Percentiles rank a stretch among this genome's conserved stretches.
These are phyloP conservation scores for Scleromitrula shiraiana DNA, from an alignment of 2,329 filamentous ascomycete genomes.

Conservation along the genomic window DNA sequence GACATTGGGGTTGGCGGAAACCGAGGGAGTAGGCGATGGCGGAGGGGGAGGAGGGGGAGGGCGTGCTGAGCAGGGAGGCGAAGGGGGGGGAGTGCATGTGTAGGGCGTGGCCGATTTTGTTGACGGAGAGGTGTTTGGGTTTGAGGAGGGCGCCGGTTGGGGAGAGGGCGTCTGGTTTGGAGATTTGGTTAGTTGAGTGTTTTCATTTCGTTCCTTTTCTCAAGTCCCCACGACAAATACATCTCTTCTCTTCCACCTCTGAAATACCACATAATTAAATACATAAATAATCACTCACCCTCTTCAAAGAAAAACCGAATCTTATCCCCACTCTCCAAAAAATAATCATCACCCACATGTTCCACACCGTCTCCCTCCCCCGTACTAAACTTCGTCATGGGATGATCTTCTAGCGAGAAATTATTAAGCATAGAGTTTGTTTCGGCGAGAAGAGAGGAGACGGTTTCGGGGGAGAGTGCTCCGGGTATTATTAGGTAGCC, in stretches of 20 bases:
- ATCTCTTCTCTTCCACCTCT: too few species aligned
- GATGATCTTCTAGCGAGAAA: constrained; percentile 76
- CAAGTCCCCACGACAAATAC: background rate
- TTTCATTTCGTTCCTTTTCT: background rate
- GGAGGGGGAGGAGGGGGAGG: constrained; percentile 32
- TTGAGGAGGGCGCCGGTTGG: constrained; percentile 56
- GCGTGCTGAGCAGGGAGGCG: constrained; percentile 40
- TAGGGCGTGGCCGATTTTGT: constrained; percentile 78
- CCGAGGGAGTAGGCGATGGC: constrained; percentile 40
- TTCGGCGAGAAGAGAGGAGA: constrained; percentile 62
- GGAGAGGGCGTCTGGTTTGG: constrained; percentile 71
- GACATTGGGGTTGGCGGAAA: constrained; percentile 43
- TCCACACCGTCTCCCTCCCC: constrained; percentile 54
- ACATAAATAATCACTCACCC: constrained; percentile 29
- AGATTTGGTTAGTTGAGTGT: background rate
- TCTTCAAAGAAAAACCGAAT: constrained; percentile 97
- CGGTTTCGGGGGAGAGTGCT: constrained; percentile 60
- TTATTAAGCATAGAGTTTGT: constrained; percentile 65
- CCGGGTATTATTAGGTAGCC: constrained; percentile 84
- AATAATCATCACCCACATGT: constrained; percentile 93
- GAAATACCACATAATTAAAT: background rate
- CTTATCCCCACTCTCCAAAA: constrained; percentile 83
- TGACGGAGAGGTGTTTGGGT: constrained; percentile 78
- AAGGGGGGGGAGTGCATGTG: constrained; percentile 64
- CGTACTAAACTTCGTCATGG: constrained; percentile 89